Evolutionary conservation across 176 grass and related monocot genomes (phyloP), one percentile per base, ranked within the genome.

Genomic region (Alopecurus myosuroides): DNA sequence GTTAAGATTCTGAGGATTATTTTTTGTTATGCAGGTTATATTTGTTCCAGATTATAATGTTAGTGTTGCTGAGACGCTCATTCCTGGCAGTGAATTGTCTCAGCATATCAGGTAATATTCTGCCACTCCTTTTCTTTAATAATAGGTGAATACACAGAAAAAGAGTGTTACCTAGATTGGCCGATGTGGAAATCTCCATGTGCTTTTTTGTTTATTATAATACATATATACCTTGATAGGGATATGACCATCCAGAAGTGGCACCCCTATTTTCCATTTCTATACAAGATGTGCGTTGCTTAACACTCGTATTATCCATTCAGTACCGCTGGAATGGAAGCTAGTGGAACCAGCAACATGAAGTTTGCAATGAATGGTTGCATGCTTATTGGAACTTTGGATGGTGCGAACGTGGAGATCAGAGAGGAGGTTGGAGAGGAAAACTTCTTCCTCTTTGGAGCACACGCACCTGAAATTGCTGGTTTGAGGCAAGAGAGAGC

Each of bases 1-100:
- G 45, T 79, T 72, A 73, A 85, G 34, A 37, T 45, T 79, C 44
- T 61, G 67, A 81, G 34, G 28, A 69, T 49, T 86, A 86, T 92
- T 15, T n/a, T 42, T 88, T 83, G 18, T 88, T 80, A 20, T 95
- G 36, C 89, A 99, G 97, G 97, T 99, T 53, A 79, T 99, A 64
- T 99, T 99, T 88, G 84, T 99, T 81, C 97, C 94, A 34, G 91
- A 99, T 85, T 99, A 99, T 89, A 99, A 99, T 92, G 97, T 99
- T 65, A 96, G 97, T 91, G 86, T 94, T 82, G 97, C 94, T 20
- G 97, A 99, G 82, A 52, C 68, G 15, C 91, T 99, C 22, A 99
- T 99, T 88, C 97, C 97, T 69, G 93, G 90, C 70, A 99, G 94
- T 86, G 97, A 99, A 91, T 90, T 99, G 87, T 99, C 97, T 53